Evolutionary conservation across 257 asterid species (phyloP), one percentile per base, ranked within the genome.

Genomic region (Forsythia viridissima): DNA sequence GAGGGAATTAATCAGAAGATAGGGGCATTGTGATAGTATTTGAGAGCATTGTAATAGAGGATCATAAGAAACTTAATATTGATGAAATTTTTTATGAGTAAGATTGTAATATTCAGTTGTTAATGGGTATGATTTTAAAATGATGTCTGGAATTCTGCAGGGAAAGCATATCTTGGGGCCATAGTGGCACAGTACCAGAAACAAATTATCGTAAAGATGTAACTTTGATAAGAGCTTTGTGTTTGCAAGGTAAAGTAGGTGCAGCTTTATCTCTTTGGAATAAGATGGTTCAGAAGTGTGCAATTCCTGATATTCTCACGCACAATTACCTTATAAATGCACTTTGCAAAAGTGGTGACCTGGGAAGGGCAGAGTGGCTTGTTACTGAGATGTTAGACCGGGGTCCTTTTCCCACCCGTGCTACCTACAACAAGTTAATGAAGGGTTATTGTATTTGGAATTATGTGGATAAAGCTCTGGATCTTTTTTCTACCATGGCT

Each of bases 401-500:
- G 48, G 99, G 96, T 63, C 94, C 94, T 80, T 70, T 81, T 76
- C 98, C 97, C 70, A 89, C 84, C 71, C 89, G 96, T 89, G 89
- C 91, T 40, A 93, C 97, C 48, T 95, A 87, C 88, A 95, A 95
- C 91, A 90, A 92, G 44, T 84, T 95, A 82, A 84, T 93, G 84
- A 90, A 84, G 46, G 96, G 96, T 73, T 93, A 88, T 90, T 92
- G 97, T 84, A 76, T 69, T 75, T 83, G 61, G 76, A 76, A 88
- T 88, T 71, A 84, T 63, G 79, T 91, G 65, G 97, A 90, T 72
- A 84, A 79, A 75, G 99, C 97, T 72, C 87, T 92, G 24, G 82
- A 89, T 80, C 76, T 91, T 36, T 88, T 94, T 74, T 85, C 89
- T 36, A 81, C 84, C 51, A 94, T 95, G 99, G 79, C 80, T 80